Percentiles rank a stretch among this genome's conserved stretches.
phyloP scores from a whole-genome alignment of 176 grass and related monocot genomes.

The Carex parvula region DNA sequence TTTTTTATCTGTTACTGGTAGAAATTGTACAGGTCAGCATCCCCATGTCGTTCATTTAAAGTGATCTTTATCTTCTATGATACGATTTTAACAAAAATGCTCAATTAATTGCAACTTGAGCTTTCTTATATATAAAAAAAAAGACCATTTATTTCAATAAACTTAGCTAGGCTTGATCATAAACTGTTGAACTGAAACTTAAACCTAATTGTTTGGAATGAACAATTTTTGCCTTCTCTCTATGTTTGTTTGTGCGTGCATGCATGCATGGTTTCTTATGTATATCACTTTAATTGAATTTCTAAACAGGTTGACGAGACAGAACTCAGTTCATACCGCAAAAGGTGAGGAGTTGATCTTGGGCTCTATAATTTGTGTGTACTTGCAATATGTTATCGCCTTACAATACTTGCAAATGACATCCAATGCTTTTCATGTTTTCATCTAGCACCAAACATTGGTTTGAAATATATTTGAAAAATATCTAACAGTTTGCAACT shows the following conservation, averaged over 20 bases:
- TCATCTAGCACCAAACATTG: not conserved
- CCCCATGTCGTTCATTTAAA: not conserved
- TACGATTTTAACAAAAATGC: not conserved
- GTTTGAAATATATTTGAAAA: not conserved
- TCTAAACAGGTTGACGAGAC: conserved; percentile 53
- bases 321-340: conserved; percentile 51
- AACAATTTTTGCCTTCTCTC: not conserved
- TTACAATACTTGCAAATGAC: not conserved
- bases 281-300: conserved; percentile 1
- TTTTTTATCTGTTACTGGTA: not conserved
- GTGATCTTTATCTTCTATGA: not conserved
- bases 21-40: not conserved
- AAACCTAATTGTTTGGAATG: not conserved
- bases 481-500: not conserved
- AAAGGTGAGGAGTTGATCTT: conserved; percentile 47
- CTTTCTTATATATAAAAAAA: not conserved
- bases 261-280: not conserved
- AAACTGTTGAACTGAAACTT: not conserved
- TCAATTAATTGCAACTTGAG: not conserved
- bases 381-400: not conserved
- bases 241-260: not conserved
- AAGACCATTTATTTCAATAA: not conserved
- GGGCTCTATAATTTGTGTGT: not conserved
- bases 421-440: not conserved
- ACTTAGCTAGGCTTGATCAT: not conserved